A percentile compares a stretch with the other conserved stretches of the same genome.
Evolutionary conservation across 2,329 filamentous ascomycete genomes (phyloP).

Genomic region (Dactylellina leptospora): DNA sequence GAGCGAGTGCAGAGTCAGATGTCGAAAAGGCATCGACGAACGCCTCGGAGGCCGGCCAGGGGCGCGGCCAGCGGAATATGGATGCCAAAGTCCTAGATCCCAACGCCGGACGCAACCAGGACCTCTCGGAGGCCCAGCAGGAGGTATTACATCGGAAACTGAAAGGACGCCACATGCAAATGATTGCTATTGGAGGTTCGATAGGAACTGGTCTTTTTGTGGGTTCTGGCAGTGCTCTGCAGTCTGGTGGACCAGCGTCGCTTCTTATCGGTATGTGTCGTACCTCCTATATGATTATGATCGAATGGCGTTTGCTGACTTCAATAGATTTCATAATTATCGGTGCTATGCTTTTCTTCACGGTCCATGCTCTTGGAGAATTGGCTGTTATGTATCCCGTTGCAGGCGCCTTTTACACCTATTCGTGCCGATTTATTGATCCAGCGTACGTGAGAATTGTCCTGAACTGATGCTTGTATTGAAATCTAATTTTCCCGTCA

Average conservation of each 20-base stretch:
- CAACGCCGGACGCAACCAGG: conserved; percentile 7
- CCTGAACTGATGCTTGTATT: neutral
- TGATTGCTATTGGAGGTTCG: conserved; percentile 71
- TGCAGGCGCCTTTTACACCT: conserved; percentile 65
- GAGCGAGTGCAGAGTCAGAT: conserved; percentile 27
- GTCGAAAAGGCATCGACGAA: conserved; percentile 36
- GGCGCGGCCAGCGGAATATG: neutral
- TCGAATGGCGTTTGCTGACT: conserved; percentile 61
- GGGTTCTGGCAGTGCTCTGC: conserved; percentile 69
- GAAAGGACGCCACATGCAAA: conserved; percentile 68
- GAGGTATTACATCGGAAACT: conserved; percentile 43
- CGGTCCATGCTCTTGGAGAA: conserved; percentile 58
- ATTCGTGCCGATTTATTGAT: conserved; percentile 60
- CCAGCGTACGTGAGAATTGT: conserved; percentile 39
- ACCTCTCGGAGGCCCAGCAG: conserved; percentile 13
- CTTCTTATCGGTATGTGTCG: conserved; percentile 63
- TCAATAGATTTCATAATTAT: conserved; percentile 68
- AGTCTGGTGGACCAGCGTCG: conserved; percentile 69
- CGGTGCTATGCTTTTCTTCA: conserved; percentile 59
- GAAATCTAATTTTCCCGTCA: neutral
- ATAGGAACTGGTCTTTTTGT: conserved; percentile 72
- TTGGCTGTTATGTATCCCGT: conserved; percentile 61
- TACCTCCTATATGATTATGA: neutral
- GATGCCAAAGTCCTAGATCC: conserved; percentile 16
- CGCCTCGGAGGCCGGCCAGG: conserved; percentile 9